A percentile compares a stretch with the other conserved stretches of the same genome.
These are phyloP conservation scores for Castanospermum australe DNA, from an alignment of 306 rosid species.

Conservation along the genomic window DNA sequence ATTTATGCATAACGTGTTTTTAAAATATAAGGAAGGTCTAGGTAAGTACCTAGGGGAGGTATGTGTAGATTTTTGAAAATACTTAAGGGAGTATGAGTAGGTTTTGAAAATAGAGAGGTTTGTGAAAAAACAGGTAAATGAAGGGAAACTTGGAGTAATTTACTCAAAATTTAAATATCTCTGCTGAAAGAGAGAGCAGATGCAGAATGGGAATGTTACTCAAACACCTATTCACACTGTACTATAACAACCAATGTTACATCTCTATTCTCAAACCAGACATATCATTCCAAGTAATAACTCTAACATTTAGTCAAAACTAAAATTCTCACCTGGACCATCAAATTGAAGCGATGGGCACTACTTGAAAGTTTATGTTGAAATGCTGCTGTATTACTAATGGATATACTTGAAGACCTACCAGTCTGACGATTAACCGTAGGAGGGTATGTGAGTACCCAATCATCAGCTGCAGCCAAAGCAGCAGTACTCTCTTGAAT, in stretches of 20 bases:
- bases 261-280: slow-evolving; percentile 11
- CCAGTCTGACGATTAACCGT: slow-evolving; percentile 64
- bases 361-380: slow-evolving; percentile 92
- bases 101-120: no score
- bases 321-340: slow-evolving; percentile 89
- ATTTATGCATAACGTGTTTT: no score
- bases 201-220: background rate
- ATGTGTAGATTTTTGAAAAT: no score
- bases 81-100: no score
- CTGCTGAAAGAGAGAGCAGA: background rate
- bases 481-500: slow-evolving; percentile 98
- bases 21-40: no score
- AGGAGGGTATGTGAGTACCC: slow-evolving; percentile 77
- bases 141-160: no score
- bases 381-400: slow-evolving; percentile 51
- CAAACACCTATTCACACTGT: background rate
- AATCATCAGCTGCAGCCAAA: slow-evolving; percentile 97
- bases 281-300: slow-evolving; percentile 2
- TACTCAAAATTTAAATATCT: background rate
- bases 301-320: background rate
- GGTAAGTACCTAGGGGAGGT: no score
- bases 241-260: slow-evolving; percentile 2
- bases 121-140: no score
- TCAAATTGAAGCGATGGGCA: slow-evolving; percentile 97
- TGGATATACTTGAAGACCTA: slow-evolving; percentile 51